phyloP scores from a whole-genome alignment of 257 asterid genomes.

The Salvia rosmarinus region DNA sequence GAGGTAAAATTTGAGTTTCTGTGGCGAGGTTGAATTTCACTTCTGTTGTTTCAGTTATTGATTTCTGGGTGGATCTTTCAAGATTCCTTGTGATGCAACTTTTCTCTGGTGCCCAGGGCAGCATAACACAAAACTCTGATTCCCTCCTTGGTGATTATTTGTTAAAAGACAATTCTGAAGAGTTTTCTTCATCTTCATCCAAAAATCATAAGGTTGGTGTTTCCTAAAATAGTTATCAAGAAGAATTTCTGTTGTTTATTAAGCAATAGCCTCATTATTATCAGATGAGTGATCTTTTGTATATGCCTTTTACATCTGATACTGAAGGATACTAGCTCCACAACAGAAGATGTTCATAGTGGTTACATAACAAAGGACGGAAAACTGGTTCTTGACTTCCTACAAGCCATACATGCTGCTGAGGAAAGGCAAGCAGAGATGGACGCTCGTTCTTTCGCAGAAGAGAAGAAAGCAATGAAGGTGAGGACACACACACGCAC shows the following conservation, averaged over 20 bases:
- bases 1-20: slow-evolving; percentile 51
- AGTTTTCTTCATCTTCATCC: slow-evolving; percentile 44
- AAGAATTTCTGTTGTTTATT: slow-evolving; percentile 20
- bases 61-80: slow-evolving; percentile 37
- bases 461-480: slow-evolving; percentile 77
- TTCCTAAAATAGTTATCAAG: not conserved
- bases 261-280: slow-evolving; percentile 15
- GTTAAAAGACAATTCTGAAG: slow-evolving; percentile 53
- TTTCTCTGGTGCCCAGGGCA: slow-evolving; percentile 58
- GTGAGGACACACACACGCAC: slow-evolving; percentile 39
- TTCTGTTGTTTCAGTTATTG: slow-evolving; percentile 22
- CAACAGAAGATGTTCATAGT: slow-evolving; percentile 53
- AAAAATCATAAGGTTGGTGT: slow-evolving; percentile 52
- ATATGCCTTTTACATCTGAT: slow-evolving; percentile 30
- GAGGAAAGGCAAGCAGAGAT: slow-evolving; percentile 92
- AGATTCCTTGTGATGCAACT: slow-evolving; percentile 42
- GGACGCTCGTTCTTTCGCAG: slow-evolving; percentile 65
- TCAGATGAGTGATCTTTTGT: not conserved
- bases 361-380: slow-evolving; percentile 82
- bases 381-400: slow-evolving; percentile 82
- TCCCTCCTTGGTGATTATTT: slow-evolving; percentile 77
- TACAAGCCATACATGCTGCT: slow-evolving; percentile 96
- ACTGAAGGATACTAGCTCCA: slow-evolving; percentile 56
- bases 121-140: slow-evolving; percentile 41
- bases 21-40: slow-evolving; percentile 28